Base-by-base conservation (phyloP, 1,284 basidiomycete genomes). In the Agaricales sp. region DNA sequence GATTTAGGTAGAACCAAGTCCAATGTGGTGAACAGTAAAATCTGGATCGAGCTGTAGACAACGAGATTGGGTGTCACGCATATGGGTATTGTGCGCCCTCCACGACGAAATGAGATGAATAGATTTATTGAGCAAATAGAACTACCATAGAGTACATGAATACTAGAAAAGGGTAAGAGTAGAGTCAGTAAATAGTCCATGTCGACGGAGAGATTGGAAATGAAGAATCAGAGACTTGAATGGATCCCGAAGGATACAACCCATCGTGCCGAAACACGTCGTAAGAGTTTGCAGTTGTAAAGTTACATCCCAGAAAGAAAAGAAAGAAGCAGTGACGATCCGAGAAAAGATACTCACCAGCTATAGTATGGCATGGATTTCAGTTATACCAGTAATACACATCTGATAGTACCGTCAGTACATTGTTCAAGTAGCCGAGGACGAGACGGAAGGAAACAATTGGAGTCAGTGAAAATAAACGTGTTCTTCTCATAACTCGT, bases 191-290 rank as follows among this genome's bases (percentile, higher is more conserved):
- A 30, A 30, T 6, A 6, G 26, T 6, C 26, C 6, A 30, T 30
- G 26, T 6, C 26, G 26, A 14, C 14, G 14, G 22, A 43, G 37
- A 19, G 14, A 14, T 22, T 26, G 13, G 48, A 52, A 35, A 46
- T 49, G 49, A 57, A 45, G 54, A 26, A 45, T 82, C 80, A 82
- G 80, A 75, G 80, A 82, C 80, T 82, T 82, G 80, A 82, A 82
- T 82, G 78, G 77, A 72, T 80, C 74, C 78, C 69, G 63, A 75
- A 78, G 77, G 78, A 78, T 73, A 62, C 58, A 59, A 66, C 71
- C 69, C 77, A 79, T 56, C 30, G 75, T 75, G 74, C 70, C 39
- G 16, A 61, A 63, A 64, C 78, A 77, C 79, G 70, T 81, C 77
- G 68, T 67, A 60, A 51, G 54, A 45, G 53, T 59, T 73, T 71